Evolutionary conservation across 2,329 filamentous ascomycete genomes (phyloP).

Genomic region (Cordyceps militaris): DNA sequence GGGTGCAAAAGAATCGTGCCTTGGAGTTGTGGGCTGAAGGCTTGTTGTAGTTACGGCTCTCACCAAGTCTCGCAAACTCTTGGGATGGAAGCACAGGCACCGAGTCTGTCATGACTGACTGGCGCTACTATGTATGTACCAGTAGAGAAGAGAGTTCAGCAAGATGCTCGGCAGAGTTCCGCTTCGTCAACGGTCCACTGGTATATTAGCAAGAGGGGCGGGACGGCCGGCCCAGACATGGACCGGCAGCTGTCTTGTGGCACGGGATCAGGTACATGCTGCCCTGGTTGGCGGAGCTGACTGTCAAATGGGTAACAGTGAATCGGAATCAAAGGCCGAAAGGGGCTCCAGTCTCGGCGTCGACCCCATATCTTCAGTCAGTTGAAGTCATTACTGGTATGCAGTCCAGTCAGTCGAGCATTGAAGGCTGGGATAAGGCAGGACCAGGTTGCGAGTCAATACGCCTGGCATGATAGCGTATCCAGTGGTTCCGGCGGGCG

Average conservation of each 20-base stretch:
- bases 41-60: too few relatives aligned
- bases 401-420: not conserved
- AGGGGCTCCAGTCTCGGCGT: not conserved
- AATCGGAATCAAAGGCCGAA: not conserved
- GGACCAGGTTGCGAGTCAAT: not conserved
- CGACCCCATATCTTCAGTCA: not conserved
- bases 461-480: not conserved
- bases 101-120: not conserved
- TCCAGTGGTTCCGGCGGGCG: not conserved
- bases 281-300: not conserved
- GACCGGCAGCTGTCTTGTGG: conserved; percentile 8
- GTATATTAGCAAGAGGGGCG: not conserved
- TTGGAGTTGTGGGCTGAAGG: too few relatives aligned
- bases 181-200: not conserved
- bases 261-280: conserved; percentile 4
- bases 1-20: not conserved
- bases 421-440: not conserved
- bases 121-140: not conserved
- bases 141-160: not conserved
- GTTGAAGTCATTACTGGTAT: too few relatives aligned
- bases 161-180: not conserved
- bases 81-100: not conserved
- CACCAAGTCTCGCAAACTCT: not conserved
- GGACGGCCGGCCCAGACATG: not conserved
- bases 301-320: not conserved